Base-by-base conservation (phyloP, 2,329 filamentous ascomycete species). In the Sordariomycetes sp. region DNA sequence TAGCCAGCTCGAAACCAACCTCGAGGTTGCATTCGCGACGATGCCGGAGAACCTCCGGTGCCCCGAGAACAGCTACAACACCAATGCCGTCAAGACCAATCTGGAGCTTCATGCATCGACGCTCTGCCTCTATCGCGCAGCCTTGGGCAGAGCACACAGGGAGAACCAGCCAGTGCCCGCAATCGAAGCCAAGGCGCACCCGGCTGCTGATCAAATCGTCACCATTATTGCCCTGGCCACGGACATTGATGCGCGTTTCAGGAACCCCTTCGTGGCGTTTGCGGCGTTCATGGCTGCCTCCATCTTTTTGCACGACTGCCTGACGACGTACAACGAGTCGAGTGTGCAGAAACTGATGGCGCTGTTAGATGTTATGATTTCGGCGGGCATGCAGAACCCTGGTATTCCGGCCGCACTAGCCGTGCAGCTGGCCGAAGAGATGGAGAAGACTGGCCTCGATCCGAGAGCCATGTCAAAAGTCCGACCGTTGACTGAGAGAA, bases 81-180 rank as follows among this genome's bases (percentile, higher is more conserved):
- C 76, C 2, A 81, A 84, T 31, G 74, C 84, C 8, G 71, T 92
- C 0, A 86, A 87, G 46, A 68, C 80, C 34, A 93, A 92, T 44
- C 80, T 94, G 64, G 84, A 83, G 46, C 74, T 94, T 2, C 86
- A 94, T 50, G 84, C 85, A 0, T 81, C 83, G 3, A 75, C 79
- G 4, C 93, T 94, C 35, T 92, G 85, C 52, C 66, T 94, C 6
- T 86, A 94, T 47, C 83, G 88, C 54, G 82, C 82, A 3, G 86
- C 86, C 1, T 80, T 86, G 7, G 83, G 50, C 76, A 82, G 8
- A 75, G n/a, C 21, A 5, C 32, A 11, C 4, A 4, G 16, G n/a
- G 21, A 33, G 21, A 14, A 11, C 7, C 14, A 5, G 30, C 8
- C 19, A 2, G 6, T 32, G 8, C 21, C 19, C 18, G 19, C 25